Conservation (phyloP, 306 rosid species). For the Cucurbita maxima region DNA sequence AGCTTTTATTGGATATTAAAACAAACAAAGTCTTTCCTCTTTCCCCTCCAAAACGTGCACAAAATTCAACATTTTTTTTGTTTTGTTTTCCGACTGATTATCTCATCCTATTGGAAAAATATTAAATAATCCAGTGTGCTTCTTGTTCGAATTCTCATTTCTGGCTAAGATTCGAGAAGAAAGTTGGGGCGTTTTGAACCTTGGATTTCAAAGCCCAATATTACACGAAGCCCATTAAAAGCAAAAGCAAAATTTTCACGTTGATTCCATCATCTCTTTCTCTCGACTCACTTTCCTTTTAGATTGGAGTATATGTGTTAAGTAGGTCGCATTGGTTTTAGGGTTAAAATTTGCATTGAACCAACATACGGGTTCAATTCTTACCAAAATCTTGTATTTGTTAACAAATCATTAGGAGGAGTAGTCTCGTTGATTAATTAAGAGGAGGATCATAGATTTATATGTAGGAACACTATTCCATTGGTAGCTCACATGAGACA, state of each 20-base stretch:
- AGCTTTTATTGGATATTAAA: neutral
- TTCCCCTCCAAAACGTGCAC: neutral
- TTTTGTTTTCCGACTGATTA: neutral
- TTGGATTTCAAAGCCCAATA: neutral
- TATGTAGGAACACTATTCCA: no score
- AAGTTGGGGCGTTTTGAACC: neutral
- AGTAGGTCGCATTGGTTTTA: no score
- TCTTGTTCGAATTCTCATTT: neutral
- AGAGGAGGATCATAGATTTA: no score
- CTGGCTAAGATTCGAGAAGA: neutral
- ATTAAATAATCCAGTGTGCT: neutral
- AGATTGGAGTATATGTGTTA: no score
- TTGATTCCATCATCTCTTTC: neutral
- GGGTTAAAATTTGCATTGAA: no score
- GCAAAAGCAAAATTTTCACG: neutral
- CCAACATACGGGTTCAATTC: no score
- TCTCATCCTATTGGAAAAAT: neutral
- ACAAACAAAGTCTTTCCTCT: neutral
- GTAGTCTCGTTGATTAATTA: no score
- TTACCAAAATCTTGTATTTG: no score
- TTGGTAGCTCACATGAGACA: no score
- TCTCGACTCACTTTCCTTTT: no score
- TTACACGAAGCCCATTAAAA: neutral
- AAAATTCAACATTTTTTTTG: neutral
- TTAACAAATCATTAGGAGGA: no score